A percentile compares a stretch with the other conserved stretches of the same genome.
These are phyloP conservation scores for Hypoxylon crocopeplum DNA, from an alignment of 495 filamentous ascomycete genomes.

Conservation along the genomic window DNA sequence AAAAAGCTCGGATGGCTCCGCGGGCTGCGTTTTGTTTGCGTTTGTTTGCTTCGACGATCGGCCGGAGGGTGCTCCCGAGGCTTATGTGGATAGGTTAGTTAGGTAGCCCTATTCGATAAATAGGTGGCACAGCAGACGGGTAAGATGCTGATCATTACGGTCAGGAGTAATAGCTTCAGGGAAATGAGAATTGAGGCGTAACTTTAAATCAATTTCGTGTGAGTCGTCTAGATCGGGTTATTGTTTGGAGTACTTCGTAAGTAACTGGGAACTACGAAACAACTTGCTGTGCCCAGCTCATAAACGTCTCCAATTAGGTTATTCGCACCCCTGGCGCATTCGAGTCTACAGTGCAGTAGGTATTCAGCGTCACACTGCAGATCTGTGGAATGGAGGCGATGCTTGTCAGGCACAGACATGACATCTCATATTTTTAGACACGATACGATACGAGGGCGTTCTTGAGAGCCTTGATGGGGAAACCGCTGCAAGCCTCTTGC, in stretches of 20 bases:
- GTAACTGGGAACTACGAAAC: slow-evolving; percentile 6
- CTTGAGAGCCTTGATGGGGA: too few species aligned
- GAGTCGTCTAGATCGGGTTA: too few species aligned
- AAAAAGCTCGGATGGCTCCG: too few species aligned
- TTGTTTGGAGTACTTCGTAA: background rate
- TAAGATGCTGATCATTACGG: background rate
- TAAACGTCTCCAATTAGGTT: too few species aligned
- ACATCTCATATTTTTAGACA: background rate
- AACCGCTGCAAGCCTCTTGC: background rate
- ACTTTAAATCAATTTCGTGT: background rate
- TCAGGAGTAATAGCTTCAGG: background rate
- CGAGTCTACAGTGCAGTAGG: too few species aligned
- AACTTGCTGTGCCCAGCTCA: slow-evolving; percentile 1
- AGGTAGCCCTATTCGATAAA: too few species aligned
- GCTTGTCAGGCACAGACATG: background rate
- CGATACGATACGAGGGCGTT: too few species aligned
- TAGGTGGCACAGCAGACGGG: background rate
- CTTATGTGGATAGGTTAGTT: too few species aligned
- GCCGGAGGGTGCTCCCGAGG: too few species aligned
- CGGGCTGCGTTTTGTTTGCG: too few species aligned
- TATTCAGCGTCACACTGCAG: slow-evolving; percentile 23
- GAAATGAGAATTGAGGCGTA: background rate
- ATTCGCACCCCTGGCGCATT: slow-evolving; percentile 12
- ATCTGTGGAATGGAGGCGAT: slow-evolving; percentile 8
- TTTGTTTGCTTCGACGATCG: too few species aligned